Evolutionary conservation across 768 basidiomycete species (phyloP).

Genomic region (Amanita muscaria): DNA sequence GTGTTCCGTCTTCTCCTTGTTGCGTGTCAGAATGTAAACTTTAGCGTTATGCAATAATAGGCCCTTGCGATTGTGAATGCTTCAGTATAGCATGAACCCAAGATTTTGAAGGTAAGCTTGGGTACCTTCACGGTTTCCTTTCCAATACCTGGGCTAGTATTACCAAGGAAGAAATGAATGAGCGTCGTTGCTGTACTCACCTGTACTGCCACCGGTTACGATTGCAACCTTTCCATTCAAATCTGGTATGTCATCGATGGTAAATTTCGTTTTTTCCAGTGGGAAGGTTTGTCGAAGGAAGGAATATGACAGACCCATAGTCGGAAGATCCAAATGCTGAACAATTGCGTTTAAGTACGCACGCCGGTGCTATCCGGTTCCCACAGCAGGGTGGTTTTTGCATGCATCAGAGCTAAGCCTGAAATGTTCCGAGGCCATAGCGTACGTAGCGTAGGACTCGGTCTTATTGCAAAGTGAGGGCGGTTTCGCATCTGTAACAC

Average conservation of each 20-base stretch:
- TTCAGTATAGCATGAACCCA: not conserved
- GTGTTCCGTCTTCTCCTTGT: slow-evolving; percentile 30
- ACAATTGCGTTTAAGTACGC: too few relatives aligned
- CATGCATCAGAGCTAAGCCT: too few relatives aligned
- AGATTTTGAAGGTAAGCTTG: not conserved
- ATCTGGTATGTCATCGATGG: slow-evolving; percentile 41
- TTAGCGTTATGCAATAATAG: slow-evolving; percentile 53
- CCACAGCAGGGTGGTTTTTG: too few relatives aligned
- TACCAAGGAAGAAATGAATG: not conserved
- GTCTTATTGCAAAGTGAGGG: too few relatives aligned
- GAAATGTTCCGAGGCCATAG: too few relatives aligned
- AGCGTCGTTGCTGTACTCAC: slow-evolving; percentile 13
- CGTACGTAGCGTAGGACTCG: too few relatives aligned
- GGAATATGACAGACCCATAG: slow-evolving; percentile 23
- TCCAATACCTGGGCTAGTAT: slow-evolving; percentile 35
- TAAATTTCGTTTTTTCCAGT: slow-evolving; percentile 35
- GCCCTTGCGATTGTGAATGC: slow-evolving; percentile 27
- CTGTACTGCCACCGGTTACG: slow-evolving; percentile 22
- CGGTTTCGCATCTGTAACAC: too few relatives aligned
- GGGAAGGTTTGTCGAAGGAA: slow-evolving; percentile 27
- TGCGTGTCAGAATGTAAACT: slow-evolving; percentile 55
- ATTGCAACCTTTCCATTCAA: slow-evolving; percentile 34
- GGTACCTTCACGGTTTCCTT: slow-evolving; percentile 53
- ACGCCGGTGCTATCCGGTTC: too few relatives aligned
- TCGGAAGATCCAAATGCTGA: too few relatives aligned